These are phyloP conservation scores for Saccharomyces hybrid DNA, from an alignment of 1,139 yeast genomes.

Conservation along the genomic window DNA sequence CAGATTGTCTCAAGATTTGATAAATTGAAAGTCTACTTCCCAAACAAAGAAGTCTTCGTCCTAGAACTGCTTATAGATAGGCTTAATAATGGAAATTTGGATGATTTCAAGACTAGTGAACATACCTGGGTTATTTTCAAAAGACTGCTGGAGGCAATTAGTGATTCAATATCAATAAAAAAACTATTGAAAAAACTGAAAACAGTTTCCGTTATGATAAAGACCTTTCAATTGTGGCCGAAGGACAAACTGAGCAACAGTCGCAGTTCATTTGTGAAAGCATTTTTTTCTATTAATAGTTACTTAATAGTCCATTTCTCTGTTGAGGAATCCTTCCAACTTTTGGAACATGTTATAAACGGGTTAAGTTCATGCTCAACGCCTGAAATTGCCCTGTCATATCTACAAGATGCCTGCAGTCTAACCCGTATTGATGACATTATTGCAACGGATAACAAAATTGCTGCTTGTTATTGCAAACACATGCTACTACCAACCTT, in stretches of 20 bases:
- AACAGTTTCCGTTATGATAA: constrained; percentile 28
- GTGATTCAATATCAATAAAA: constrained; percentile 19
- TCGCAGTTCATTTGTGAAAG: background rate
- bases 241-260: background rate
- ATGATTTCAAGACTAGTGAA: constrained; percentile 38
- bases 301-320: constrained; percentile 9
- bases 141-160: constrained; percentile 36
- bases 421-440: constrained; percentile 7
- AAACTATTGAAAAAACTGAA: constrained; percentile 37
- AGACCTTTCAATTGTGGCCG: constrained; percentile 12
- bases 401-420: background rate
- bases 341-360: constrained; percentile 10
- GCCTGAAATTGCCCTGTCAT: background rate
- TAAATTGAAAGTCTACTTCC: constrained; percentile 46
- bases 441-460: constrained; percentile 12
- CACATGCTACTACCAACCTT: constrained; percentile 20
- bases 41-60: constrained; percentile 52
- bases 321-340: constrained; percentile 18
- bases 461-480: constrained; percentile 16
- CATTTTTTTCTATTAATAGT: background rate
- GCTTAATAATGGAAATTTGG: constrained; percentile 42
- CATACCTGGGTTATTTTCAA: constrained; percentile 44
- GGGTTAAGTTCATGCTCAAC: background rate
- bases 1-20: constrained; percentile 41
- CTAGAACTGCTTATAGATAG: constrained; percentile 64